Evolutionary conservation across 352 stramenopile species (phyloP), one percentile per base, ranked within the genome.

Genomic region (Phytophthora kernoviae): DNA sequence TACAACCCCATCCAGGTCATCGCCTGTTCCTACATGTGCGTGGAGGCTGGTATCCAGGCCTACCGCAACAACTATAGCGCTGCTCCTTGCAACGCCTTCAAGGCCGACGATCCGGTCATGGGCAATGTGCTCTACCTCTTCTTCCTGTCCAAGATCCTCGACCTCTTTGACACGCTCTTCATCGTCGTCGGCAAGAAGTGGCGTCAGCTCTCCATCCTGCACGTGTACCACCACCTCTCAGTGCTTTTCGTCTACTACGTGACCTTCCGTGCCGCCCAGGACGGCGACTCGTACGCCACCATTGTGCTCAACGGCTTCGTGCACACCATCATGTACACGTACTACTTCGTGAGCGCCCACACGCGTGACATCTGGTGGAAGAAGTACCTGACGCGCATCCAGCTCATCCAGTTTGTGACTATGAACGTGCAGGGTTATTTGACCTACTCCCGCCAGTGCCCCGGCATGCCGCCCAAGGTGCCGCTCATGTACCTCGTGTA

Each of bases 291-390:
- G 57, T 99, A 94, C 79, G 77, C 97, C 18, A 98, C 95, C 32
- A 94, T 98, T 57, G 68, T 98, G 18, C 75, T 98, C 42, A 99
- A 99, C 71, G 89, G 91, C 58, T 97, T 98, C 70, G 97, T 99
- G 58, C 96, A 99, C 78, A 98, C 92, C 30, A 94, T 99, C 68
- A 98, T 99, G 95, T 99, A 99, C 88, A 98, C 89, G 7, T 99
- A 99, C 79, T 99, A 98, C 90, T 98, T 98, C 63, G 94, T 98
- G 33, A 96, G 87, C 73, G 93, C 97, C 69, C 93, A 98, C 79
- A 98, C 94, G 45, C 97, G 96, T 58, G 75, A 94, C 42, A 98
- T 98, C 72, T 98, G 94, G 94, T 98, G 96, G 96, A 98, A 98
- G 74, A 95, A 91, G 21, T 96, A 90, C 72, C 77, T 99, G 26